Percentiles rank a stretch among this genome's conserved stretches.
Evolutionary conservation across 2,329 filamentous ascomycete species (phyloP).

Genomic region (Helicocarpus griseus): DNA sequence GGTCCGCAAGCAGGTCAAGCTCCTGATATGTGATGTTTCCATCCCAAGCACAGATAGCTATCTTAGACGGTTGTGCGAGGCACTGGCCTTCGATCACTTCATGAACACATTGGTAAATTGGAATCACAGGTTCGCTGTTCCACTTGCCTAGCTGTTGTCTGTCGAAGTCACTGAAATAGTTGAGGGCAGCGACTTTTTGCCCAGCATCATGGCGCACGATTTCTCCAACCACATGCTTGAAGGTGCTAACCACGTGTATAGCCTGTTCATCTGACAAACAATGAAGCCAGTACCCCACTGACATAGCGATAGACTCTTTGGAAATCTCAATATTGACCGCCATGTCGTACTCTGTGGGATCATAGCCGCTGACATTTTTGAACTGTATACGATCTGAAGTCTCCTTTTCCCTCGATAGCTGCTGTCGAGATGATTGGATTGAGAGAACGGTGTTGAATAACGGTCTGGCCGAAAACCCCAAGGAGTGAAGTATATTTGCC

Average conservation of each 20-base stretch:
- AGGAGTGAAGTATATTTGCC: not conserved
- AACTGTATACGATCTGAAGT: not conserved
- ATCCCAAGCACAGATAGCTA: conserved; percentile 18
- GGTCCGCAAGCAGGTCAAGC: conserved; percentile 29
- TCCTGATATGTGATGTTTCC: conserved; percentile 27
- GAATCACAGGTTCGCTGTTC: conserved; percentile 23
- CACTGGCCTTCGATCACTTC: conserved; percentile 28
- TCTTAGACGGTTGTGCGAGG: conserved; percentile 21
- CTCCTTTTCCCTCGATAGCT: not conserved
- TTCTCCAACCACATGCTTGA: conserved; percentile 23
- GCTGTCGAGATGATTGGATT: not conserved
- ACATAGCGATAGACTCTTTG: conserved; percentile 31
- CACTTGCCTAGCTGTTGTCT: conserved; percentile 24
- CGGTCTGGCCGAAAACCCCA: not conserved
- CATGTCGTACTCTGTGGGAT: conserved; percentile 16
- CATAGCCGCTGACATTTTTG: not conserved
- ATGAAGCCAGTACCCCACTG: conserved; percentile 35
- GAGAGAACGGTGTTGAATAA: conserved; percentile 2
- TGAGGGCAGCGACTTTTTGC: conserved; percentile 18
- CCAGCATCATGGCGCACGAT: conserved; percentile 15
- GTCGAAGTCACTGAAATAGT: conserved; percentile 23
- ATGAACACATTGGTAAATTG: conserved; percentile 26
- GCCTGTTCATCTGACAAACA: conserved; percentile 25
- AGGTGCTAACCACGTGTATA: conserved; percentile 24
- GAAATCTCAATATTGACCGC: conserved; percentile 21